Base-by-base conservation (phyloP, 768 basidiomycete species). In the Phaeotremella skinneri region DNA sequence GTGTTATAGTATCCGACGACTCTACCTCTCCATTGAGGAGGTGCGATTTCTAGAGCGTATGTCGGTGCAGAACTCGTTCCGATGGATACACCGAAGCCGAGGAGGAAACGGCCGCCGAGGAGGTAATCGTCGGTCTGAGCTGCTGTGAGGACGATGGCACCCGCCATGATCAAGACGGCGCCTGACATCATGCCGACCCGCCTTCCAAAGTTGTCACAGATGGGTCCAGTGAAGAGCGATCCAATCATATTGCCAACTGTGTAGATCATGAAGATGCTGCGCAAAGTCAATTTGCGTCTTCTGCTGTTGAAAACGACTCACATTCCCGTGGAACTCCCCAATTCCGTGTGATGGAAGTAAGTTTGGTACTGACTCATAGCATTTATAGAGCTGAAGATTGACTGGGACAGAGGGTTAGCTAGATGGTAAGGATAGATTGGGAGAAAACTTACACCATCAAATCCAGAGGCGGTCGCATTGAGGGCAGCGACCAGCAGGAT, bases 1-100 rank as follows among this genome's bases (percentile, higher is more conserved):
- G 58, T 49, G 47, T 59, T 59, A 32, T 59, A 59, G 45, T 56
- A 55, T 21, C 66, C 66, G n/a, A 68, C 63, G 23, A 64, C 52
- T 29, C 59, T 52, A 25, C 58, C 63, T 52, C 66, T 56, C 66
- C 66, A 68, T 23, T 68, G 66, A 49, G 66, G 63, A 9, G 60
- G 60, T 27, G 60, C 55, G 9, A 62, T 17, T 41, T 62, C 60
- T 14, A 62, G 32, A 17, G 60, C 60, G 25, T 62, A 62, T 5
- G 60, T 62, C 11, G 60, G 60, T 14, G 60, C 60, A 7, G 55
- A 52, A 5, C 32, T 41, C 21, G 60, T 62, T 5, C 60, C 60
- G 48, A 62, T 62, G 21, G 68, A 68, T 11, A 84, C 81, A 55
- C 83, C 82, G 62, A 83, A 82, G 26, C 83, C 83, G 37, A 84